phyloP scores from a whole-genome alignment of 805 yeast species.

The Wickerhamiella cacticola region DNA sequence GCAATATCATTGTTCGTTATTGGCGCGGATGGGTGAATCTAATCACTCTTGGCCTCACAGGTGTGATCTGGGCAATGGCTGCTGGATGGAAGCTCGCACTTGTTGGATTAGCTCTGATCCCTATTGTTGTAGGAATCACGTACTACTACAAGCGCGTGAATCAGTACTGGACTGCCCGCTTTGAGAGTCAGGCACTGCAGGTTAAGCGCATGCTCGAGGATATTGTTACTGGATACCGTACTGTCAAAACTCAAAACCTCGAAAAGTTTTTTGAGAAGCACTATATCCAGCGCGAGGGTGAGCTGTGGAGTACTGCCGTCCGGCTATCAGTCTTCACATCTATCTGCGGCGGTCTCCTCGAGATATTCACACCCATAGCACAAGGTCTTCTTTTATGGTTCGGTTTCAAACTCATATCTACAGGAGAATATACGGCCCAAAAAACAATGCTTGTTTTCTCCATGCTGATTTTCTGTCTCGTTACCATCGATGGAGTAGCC shows the following conservation, averaged over 20 bases:
- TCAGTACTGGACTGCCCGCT: conserved; percentile 14
- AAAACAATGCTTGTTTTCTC: conserved; percentile 59
- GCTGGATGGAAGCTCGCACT: conserved; percentile 80
- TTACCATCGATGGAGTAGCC: conserved; percentile 48
- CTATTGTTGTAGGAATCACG: conserved; percentile 45
- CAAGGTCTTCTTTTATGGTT: conserved; percentile 68
- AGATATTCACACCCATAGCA: conserved; percentile 43
- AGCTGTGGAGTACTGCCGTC: conserved; percentile 33
- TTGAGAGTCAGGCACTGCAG: conserved; percentile 15
- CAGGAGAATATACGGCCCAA: conserved; percentile 41
- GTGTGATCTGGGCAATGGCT: conserved; percentile 64
- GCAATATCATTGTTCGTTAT: conserved; percentile 52
- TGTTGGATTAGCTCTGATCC: conserved; percentile 68
- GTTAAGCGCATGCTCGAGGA: conserved; percentile 34
- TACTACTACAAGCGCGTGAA: conserved; percentile 37
- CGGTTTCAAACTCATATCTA: conserved; percentile 61
- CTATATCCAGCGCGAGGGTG: conserved; percentile 21
- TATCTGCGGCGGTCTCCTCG: conserved; percentile 48
- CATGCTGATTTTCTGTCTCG: conserved; percentile 58
- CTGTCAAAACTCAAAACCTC: conserved; percentile 49
- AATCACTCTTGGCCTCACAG: conserved; percentile 42
- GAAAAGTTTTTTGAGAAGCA: conserved; percentile 35
- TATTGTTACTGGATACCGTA: conserved; percentile 44
- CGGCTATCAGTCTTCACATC: conserved; percentile 53
- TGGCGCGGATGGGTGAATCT: conserved; percentile 44